Percentiles rank a stretch among this genome's conserved stretches.
Evolutionary conservation across 2,329 filamentous ascomycete species (phyloP).

Genomic region (Rhexocercosporidium sp.): DNA sequence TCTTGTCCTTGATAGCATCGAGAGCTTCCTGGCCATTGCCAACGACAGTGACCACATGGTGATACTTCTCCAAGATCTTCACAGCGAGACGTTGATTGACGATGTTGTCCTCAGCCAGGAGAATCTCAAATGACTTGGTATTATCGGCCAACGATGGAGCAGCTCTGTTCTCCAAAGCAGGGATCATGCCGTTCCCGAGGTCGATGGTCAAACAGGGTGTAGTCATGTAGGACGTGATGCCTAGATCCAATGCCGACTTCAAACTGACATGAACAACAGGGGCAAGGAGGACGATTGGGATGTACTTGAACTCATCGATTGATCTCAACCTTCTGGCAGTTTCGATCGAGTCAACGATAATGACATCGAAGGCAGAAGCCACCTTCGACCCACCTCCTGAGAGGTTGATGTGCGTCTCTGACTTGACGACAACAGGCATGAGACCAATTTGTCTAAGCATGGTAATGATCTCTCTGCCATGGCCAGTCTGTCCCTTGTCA

Average conservation of each 20-base stretch:
- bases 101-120: constrained; percentile 94
- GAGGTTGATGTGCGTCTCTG: constrained; percentile 68
- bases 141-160: constrained; percentile 92
- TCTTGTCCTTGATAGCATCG: constrained; percentile 87
- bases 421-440: constrained; percentile 81
- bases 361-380: constrained; percentile 77
- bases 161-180: constrained; percentile 89
- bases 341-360: constrained; percentile 92
- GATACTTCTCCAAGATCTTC: constrained; percentile 97
- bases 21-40: constrained; percentile 94
- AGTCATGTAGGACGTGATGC: constrained; percentile 99
- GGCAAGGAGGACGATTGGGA: constrained; percentile 90
- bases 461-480: constrained; percentile 74
- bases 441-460: constrained; percentile 83
- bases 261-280: constrained; percentile 89
- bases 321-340: constrained; percentile 85
- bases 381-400: constrained; percentile 58
- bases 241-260: constrained; percentile 91
- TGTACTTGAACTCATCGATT: constrained; percentile 96
- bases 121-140: constrained; percentile 92
- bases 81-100: constrained; percentile 96
- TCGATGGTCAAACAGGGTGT: constrained; percentile 94
- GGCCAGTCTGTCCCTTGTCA: constrained; percentile 83
- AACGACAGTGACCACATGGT: constrained; percentile 89
- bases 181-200: constrained; percentile 93